Percentiles rank a stretch among this genome's conserved stretches.
phyloP scores from a whole-genome alignment of 139 green algal genomes.

The Ostreobium quekettii region DNA sequence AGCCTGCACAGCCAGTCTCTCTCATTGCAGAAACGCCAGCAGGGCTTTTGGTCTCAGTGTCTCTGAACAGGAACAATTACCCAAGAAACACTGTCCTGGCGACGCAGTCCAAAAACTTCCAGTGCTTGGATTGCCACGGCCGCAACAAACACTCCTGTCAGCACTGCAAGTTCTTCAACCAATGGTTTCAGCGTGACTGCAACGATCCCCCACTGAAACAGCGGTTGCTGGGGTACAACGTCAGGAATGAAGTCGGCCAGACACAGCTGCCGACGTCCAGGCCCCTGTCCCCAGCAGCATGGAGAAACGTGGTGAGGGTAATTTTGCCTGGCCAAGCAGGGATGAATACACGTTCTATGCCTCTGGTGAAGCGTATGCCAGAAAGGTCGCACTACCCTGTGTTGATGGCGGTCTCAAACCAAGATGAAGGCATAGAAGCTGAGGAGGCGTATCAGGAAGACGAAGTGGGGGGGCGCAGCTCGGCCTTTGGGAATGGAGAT shows the following conservation, averaged over 20 bases:
- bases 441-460: no score
- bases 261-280: not conserved
- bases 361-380: not conserved
- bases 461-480: no score
- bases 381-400: not conserved
- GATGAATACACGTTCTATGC: not conserved
- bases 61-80: conserved; percentile 1
- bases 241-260: not conserved
- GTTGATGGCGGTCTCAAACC: no score
- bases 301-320: not conserved
- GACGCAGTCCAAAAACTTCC: not conserved
- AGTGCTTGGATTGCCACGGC: not conserved
- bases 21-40: not conserved
- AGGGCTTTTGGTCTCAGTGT: not conserved
- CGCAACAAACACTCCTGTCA: not conserved
- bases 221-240: not conserved
- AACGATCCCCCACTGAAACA: not conserved
- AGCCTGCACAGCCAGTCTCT: not conserved
- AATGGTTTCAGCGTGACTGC: not conserved
- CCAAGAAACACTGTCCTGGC: not conserved
- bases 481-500: no score
- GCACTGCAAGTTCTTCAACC: not conserved
- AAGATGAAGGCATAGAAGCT: no score
- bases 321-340: not conserved
- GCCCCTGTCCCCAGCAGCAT: not conserved